Percentiles rank a stretch among this genome's conserved stretches.
Conservation (phyloP, 768 basidiomycete genomes). For the Candolleomyces eurysporus region DNA sequence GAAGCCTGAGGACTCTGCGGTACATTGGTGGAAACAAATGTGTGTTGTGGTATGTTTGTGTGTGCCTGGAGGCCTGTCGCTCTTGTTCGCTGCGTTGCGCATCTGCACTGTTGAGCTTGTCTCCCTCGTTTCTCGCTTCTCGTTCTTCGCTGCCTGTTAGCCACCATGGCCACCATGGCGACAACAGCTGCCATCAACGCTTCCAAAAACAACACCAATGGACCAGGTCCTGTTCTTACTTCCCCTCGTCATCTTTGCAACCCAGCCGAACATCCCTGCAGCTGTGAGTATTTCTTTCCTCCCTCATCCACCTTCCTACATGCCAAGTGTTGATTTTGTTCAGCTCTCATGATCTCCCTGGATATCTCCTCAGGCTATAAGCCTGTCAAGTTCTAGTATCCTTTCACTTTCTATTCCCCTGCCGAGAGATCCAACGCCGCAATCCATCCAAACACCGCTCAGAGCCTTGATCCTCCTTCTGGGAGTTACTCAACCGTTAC, state of each 20-base stretch:
- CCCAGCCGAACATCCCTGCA: constrained; percentile 22
- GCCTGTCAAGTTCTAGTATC: not conserved
- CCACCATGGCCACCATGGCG: constrained; percentile 5
- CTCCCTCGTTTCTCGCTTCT: not conserved
- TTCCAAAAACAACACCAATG: not conserved
- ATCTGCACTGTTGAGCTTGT: not conserved
- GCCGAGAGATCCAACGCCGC: constrained; percentile 14
- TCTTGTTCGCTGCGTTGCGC: not conserved
- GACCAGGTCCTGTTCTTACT: constrained; percentile 38
- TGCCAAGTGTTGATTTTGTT: constrained; percentile 18
- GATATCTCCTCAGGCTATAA: constrained; percentile 5
- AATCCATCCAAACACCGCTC: constrained; percentile 36
- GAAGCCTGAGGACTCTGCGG: no score
- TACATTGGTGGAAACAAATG: not conserved
- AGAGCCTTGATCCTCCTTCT: constrained; percentile 51
- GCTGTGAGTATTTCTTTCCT: constrained; percentile 16
- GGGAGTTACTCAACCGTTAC: constrained; percentile 56
- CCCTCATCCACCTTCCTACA: constrained; percentile 1
- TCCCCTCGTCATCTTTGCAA: constrained; percentile 55
- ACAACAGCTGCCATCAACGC: constrained; percentile 3
- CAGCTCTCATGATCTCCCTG: constrained; percentile 16
- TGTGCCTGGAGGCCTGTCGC: not conserved
- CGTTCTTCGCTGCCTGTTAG: not conserved
- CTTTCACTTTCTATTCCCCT: constrained; percentile 14
- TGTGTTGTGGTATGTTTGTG: not conserved